phyloP scores from a whole-genome alignment of 2,329 filamentous ascomycete genomes.

The Pestalotiopsis sp. region DNA sequence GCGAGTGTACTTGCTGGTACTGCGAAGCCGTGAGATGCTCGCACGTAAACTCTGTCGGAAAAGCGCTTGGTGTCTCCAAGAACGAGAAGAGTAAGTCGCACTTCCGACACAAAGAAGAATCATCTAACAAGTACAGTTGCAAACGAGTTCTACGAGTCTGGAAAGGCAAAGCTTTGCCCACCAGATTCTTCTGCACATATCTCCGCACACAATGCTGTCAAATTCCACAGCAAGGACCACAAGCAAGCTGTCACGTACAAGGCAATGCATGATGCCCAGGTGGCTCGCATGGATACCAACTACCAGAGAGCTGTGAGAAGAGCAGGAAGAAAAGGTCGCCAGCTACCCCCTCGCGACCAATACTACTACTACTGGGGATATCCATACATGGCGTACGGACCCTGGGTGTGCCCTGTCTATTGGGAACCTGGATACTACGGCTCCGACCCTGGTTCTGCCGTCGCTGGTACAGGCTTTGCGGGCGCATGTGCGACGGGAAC shows the following conservation, averaged over 20 bases:
- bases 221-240: conserved; percentile 27
- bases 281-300: conserved; percentile 49
- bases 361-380: conserved; percentile 60
- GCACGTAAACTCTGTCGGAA: conserved; percentile 50
- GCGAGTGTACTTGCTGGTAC: conserved; percentile 82
- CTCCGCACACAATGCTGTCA: conserved; percentile 71
- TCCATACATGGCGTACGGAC: conserved; percentile 51
- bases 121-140: conserved; percentile 27
- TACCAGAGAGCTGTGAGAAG: conserved; percentile 58
- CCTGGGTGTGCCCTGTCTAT: conserved; percentile 45
- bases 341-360: conserved; percentile 48
- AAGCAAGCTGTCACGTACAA: conserved; percentile 31
- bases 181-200: conserved; percentile 69
- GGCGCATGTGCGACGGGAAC: conserved; percentile 50
- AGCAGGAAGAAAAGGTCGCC: conserved; percentile 51
- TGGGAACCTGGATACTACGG: conserved; percentile 50
- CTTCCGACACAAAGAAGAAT: neutral
- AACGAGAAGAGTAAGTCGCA: conserved; percentile 42
- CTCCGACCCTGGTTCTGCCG: conserved; percentile 40
- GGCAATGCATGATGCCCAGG: conserved; percentile 38
- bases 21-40: conserved; percentile 71
- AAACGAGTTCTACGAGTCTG: conserved; percentile 51
- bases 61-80: conserved; percentile 47
- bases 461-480: conserved; percentile 37
- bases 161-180: conserved; percentile 50